A percentile compares a stretch with the other conserved stretches of the same genome.
phyloP scores from a whole-genome alignment of 352 stramenopile species.

The Globisporangium abappressorium region DNA sequence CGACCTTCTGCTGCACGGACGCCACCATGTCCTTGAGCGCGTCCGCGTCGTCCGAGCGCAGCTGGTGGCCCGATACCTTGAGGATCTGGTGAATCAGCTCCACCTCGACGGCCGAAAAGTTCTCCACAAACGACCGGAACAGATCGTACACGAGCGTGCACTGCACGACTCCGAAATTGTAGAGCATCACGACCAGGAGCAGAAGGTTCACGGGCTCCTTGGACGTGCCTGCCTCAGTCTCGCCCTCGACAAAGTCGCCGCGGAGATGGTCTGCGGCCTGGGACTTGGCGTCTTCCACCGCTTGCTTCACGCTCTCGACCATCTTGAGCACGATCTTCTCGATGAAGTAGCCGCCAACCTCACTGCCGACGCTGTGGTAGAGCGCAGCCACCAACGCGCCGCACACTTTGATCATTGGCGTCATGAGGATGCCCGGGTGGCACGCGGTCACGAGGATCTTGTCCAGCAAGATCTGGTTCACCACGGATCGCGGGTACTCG shows the following conservation, averaged over 20 bases:
- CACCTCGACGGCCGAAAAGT: constrained; percentile 74
- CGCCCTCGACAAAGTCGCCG: constrained; percentile 16
- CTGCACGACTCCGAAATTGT: constrained; percentile 88
- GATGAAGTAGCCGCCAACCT: constrained; percentile 80
- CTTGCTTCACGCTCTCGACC: constrained; percentile 33
- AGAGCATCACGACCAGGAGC: constrained; percentile 87
- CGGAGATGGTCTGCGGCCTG: constrained; percentile 14
- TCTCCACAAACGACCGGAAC: constrained; percentile 77
- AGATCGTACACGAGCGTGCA: constrained; percentile 91
- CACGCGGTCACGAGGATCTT: constrained; percentile 65
- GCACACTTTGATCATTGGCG: constrained; percentile 72
- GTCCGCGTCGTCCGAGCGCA: constrained; percentile 81
- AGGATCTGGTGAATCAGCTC: constrained; percentile 88
- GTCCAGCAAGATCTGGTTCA: constrained; percentile 72
- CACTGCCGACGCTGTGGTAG: constrained; percentile 75
- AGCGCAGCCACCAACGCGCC: constrained; percentile 64
- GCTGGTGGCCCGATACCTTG: constrained; percentile 73
- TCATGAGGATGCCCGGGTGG: constrained; percentile 71
- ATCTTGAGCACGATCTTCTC: constrained; percentile 72
- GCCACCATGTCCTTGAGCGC: constrained; percentile 86
- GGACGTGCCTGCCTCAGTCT: constrained; percentile 36
- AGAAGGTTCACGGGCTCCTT: constrained; percentile 81
- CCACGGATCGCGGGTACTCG: constrained; percentile 58
- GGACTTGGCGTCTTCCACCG: constrained; percentile 21
- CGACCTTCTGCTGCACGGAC: constrained; percentile 75